phyloP scores from a whole-genome alignment of 2,329 filamentous ascomycete genomes.

The Aspergillus sp. region DNA sequence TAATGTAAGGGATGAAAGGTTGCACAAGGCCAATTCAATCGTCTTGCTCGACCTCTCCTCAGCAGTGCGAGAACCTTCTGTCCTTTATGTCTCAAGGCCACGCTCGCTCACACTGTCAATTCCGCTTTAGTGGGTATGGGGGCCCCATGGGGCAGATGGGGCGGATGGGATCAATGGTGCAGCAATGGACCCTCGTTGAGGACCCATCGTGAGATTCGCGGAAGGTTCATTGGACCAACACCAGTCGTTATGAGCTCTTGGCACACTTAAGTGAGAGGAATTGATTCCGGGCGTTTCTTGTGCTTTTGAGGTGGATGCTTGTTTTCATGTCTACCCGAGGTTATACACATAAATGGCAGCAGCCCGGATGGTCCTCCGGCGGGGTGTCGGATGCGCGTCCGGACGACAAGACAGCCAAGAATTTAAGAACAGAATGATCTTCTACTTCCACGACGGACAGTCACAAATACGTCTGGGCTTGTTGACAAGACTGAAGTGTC shows the following conservation, averaged over 20 bases:
- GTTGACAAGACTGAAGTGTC: not conserved
- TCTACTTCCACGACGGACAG: not conserved
- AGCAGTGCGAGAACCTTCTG: not conserved
- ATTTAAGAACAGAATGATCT: not conserved
- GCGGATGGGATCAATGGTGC: not conserved
- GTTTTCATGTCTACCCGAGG: constrained; percentile 5
- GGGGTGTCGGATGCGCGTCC: not conserved
- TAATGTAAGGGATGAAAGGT: no score
- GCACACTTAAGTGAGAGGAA: constrained; percentile 3
- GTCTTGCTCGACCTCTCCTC: not conserved
- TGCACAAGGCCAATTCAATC: not conserved
- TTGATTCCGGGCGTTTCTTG: constrained; percentile 7
- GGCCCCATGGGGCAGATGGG: constrained; percentile 12
- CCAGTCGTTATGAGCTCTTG: constrained; percentile 6
- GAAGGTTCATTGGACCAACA: constrained; percentile 4
- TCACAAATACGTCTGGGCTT: not conserved
- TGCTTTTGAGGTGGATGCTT: not conserved
- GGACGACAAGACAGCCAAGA: not conserved
- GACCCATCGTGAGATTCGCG: not conserved
- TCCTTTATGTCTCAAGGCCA: not conserved
- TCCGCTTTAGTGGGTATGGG: constrained; percentile 1
- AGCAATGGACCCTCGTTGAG: not conserved
- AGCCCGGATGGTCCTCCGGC: not conserved
- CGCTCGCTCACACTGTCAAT: not conserved
- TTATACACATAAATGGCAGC: constrained; percentile 4